Conservation (phyloP, 805 yeast species). For the Sugiyamaella lignohabitans region DNA sequence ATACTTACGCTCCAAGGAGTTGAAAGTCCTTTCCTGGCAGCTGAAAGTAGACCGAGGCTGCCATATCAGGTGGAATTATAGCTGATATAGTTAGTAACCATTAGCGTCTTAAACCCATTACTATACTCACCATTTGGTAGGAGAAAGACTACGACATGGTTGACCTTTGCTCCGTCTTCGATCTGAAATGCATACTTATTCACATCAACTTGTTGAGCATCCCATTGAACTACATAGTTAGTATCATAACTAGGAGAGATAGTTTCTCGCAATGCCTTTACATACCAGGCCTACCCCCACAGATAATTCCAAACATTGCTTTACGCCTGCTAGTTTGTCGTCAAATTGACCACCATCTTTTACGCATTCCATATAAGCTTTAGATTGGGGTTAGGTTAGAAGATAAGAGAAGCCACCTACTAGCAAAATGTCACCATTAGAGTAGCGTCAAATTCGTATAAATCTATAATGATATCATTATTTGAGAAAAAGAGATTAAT, state of each 20-base stretch:
- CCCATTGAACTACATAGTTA: slow-evolving; percentile 28
- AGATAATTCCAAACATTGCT: slow-evolving; percentile 73
- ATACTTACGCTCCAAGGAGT: slow-evolving; percentile 42
- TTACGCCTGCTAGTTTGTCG: too few relatives aligned
- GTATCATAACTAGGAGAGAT: neutral
- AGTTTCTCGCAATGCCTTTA: neutral
- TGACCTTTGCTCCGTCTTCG: slow-evolving; percentile 55
- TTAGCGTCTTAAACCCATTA: neutral
- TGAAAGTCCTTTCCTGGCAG: slow-evolving; percentile 49
- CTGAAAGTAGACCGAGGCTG: slow-evolving; percentile 87
- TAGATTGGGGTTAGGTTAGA: too few relatives aligned
- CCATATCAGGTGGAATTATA: slow-evolving; percentile 51
- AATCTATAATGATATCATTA: too few relatives aligned
- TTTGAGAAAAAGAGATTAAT: too few relatives aligned
- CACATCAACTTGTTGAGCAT: slow-evolving; percentile 53
- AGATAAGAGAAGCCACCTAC: too few relatives aligned
- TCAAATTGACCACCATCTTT: too few relatives aligned
- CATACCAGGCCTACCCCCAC: slow-evolving; percentile 62
- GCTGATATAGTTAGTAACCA: slow-evolving; percentile 16
- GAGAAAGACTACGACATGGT: slow-evolving; percentile 77
- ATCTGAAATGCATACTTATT: slow-evolving; percentile 61
- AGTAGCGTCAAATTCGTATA: too few relatives aligned
- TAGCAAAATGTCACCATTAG: too few relatives aligned
- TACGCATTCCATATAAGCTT: too few relatives aligned
- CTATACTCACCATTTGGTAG: slow-evolving; percentile 63